Conservation (phyloP, 805 yeast genomes). For the Scheffersomyces amazonensis region DNA sequence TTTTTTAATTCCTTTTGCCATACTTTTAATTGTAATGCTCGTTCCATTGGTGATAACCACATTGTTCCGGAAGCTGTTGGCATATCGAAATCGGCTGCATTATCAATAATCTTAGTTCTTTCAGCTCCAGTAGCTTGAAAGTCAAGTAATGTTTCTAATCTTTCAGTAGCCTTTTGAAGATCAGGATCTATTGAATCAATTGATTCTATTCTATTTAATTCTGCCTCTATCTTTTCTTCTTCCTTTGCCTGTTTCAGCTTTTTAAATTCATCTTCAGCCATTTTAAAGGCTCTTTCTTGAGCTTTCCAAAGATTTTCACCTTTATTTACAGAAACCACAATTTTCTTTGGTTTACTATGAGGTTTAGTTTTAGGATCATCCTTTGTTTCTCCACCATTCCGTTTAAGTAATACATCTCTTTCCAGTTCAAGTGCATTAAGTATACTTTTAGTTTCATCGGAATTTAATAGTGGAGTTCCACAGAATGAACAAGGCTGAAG, state of each 20-base stretch:
- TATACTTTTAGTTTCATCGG: conserved; percentile 60
- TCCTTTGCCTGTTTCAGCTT: conserved; percentile 20
- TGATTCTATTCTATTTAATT: conserved; percentile 41
- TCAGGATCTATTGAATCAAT: conserved; percentile 51
- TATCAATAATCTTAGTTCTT: conserved; percentile 88
- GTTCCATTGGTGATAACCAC: conserved; percentile 87
- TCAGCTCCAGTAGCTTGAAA: conserved; percentile 87
- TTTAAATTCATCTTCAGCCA: conserved; percentile 47
- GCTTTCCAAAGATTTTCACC: conserved; percentile 65
- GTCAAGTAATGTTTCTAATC: conserved; percentile 68
- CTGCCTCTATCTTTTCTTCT: conserved; percentile 38
- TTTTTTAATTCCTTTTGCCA: conserved; percentile 76
- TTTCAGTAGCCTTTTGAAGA: conserved; percentile 63
- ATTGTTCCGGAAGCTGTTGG: conserved; percentile 46
- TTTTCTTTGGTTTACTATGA: conserved; percentile 38
- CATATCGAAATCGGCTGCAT: conserved; percentile 83
- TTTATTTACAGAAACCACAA: conserved; percentile 52
- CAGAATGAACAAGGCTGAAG: conserved; percentile 87
- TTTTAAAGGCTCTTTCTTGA: conserved; percentile 62
- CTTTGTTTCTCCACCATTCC: conserved; percentile 16
- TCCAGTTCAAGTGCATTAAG: conserved; percentile 52
- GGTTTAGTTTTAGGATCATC: conserved; percentile 8
- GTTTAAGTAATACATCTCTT: conserved; percentile 39
- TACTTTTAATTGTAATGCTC: conserved; percentile 80
- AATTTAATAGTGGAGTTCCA: conserved; percentile 60